A percentile compares a stretch with the other conserved stretches of the same genome.
phyloP scores from a whole-genome alignment of 2,329 filamentous ascomycete species.

The Nigrospora oryzae region DNA sequence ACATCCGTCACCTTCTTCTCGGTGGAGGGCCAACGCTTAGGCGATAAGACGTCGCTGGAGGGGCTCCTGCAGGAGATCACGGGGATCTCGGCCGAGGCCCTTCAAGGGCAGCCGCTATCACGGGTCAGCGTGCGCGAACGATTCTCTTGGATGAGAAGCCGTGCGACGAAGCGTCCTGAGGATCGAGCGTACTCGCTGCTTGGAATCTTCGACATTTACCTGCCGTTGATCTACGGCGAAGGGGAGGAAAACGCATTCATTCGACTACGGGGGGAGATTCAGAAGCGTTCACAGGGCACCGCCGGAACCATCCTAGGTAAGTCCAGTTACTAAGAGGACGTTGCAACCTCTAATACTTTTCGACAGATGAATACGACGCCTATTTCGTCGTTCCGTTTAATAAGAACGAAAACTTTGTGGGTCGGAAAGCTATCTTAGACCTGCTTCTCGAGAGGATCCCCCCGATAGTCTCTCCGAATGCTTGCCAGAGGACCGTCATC shows the following conservation, averaged over 20 bases:
- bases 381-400: not conserved
- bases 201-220: not conserved
- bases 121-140: not conserved
- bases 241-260: not conserved
- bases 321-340: no score
- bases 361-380: no score
- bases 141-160: not conserved
- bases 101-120: not conserved
- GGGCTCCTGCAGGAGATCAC: not conserved
- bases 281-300: no score
- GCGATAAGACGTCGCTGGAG: not conserved
- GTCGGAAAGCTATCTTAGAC: not conserved
- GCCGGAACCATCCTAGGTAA: no score
- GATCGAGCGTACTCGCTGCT: not conserved
- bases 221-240: not conserved
- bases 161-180: not conserved
- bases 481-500: constrained; percentile 15
- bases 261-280: no score
- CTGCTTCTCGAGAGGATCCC: not conserved
- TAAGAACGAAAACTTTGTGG: not conserved
- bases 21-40: not conserved
- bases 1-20: not conserved
- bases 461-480: not conserved
- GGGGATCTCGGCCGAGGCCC: not conserved
- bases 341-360: no score